A percentile compares a stretch with the other conserved stretches of the same genome.
Conservation (phyloP, 176 grass and related monocot species). For the Hyparrhenia diplandra region DNA sequence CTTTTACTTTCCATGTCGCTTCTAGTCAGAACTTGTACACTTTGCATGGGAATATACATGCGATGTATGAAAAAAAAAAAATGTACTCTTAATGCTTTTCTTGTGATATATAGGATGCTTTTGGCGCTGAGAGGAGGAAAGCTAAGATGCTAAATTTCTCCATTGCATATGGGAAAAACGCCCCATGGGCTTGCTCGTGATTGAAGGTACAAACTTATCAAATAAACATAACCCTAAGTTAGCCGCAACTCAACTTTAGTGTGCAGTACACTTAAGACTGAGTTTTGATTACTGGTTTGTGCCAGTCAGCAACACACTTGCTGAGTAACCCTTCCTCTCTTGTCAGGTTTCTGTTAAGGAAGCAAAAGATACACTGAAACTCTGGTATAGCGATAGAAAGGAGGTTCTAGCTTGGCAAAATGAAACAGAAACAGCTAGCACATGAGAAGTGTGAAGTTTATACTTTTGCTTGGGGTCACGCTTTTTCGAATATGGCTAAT, state of each 20-base stretch:
- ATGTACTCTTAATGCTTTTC: constrained; percentile 9
- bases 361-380: constrained; percentile 66
- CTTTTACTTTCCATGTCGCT: too few species aligned
- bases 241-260: neutral
- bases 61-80: neutral
- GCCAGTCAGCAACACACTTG: neutral
- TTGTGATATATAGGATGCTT: constrained; percentile 84
- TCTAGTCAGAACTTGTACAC: too few species aligned
- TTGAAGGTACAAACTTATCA: constrained; percentile 69
- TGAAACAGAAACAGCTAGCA: constrained; percentile 50
- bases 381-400: constrained; percentile 81
- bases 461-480: constrained; percentile 84
- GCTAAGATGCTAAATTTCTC: constrained; percentile 99
- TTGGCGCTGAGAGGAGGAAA: constrained; percentile 89
- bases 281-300: neutral
- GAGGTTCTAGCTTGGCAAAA: constrained; percentile 82
- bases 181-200: constrained; percentile 80
- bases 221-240: constrained; percentile 11
- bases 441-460: constrained; percentile 48
- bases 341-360: constrained; percentile 68
- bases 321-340: constrained; percentile 4
- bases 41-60: neutral
- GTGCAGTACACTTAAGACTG: neutral
- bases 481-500: constrained; percentile 52
- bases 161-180: constrained; percentile 95